Evolutionary conservation across 495 filamentous ascomycete genomes (phyloP).

Genomic region (Podospora fimiseda): DNA sequence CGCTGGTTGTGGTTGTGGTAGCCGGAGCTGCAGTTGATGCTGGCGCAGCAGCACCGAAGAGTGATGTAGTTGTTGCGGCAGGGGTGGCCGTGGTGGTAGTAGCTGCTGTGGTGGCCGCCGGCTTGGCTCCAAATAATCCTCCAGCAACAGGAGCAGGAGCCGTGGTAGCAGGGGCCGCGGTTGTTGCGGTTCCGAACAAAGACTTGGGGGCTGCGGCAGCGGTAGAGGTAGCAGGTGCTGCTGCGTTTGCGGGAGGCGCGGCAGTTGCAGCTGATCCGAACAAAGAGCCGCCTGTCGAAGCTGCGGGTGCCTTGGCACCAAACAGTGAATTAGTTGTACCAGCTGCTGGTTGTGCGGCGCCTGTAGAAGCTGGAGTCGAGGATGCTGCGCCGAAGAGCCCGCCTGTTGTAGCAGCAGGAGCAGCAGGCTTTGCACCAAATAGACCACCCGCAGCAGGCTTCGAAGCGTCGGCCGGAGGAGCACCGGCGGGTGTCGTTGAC

Average conservation of each 20-base stretch:
- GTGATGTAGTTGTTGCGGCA: neutral
- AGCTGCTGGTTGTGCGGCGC: constrained; percentile 4
- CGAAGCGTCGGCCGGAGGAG: constrained; percentile 21
- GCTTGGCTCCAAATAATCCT: constrained; percentile 9
- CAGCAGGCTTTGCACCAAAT: constrained; percentile 10
- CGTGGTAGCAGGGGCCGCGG: neutral
- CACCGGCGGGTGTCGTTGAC: constrained; percentile 29
- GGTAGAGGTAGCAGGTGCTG: constrained; percentile 17
- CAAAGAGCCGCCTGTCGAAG: constrained; percentile 11
- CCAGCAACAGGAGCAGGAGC: constrained; percentile 1
- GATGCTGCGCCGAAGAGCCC: constrained; percentile 12
- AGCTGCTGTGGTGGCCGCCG: constrained; percentile 10
- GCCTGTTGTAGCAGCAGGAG: neutral
- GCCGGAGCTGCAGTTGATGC: constrained; percentile 6
- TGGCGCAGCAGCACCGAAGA: neutral
- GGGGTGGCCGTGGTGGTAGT: constrained; percentile 8
- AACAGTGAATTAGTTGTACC: constrained; percentile 11
- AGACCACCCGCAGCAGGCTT: constrained; percentile 18
- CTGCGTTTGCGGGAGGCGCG: constrained; percentile 6
- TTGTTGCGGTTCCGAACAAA: neutral
- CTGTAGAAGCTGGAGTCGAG: constrained; percentile 8
- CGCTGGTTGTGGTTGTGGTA: constrained; percentile 10
- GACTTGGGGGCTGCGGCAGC: constrained; percentile 5
- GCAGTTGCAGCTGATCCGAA: constrained; percentile 10
- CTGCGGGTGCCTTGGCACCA: constrained; percentile 3